A percentile compares a stretch with the other conserved stretches of the same genome.
These are phyloP conservation scores for Dactylorhiza incarnata DNA, from an alignment of 106 monocot genomes.

Conservation along the genomic window DNA sequence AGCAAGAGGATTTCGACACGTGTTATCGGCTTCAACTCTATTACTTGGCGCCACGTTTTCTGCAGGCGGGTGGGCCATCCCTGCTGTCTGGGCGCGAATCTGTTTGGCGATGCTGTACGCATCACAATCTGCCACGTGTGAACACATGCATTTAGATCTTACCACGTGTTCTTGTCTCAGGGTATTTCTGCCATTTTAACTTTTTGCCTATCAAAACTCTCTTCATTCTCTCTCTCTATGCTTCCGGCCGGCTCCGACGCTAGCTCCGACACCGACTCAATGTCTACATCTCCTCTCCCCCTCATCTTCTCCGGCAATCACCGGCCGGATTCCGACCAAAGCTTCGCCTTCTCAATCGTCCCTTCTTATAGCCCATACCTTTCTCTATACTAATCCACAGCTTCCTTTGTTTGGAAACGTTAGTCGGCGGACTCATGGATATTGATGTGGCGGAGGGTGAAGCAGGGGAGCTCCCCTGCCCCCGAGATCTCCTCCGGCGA, in stretches of 20 bases:
- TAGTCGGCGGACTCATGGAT: background rate
- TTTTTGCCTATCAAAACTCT: background rate
- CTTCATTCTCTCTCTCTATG: background rate
- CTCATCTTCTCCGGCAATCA: slow-evolving; percentile 4
- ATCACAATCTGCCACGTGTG: background rate
- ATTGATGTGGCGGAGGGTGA: slow-evolving; percentile 9
- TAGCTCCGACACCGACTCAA: background rate
- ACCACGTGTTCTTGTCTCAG: background rate
- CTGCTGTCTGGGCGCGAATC: background rate
- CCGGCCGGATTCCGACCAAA: background rate
- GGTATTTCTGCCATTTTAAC: background rate
- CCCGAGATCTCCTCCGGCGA: slow-evolving; percentile 31
- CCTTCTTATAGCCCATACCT: background rate
- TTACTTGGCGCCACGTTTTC: background rate
- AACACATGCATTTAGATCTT: background rate
- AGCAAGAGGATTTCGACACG: background rate
- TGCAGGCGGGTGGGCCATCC: background rate
- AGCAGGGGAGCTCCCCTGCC: slow-evolving; percentile 15
- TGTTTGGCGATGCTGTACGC: background rate
- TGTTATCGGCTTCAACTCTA: background rate
- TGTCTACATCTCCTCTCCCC: background rate
- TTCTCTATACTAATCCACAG: background rate
- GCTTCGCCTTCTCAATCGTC: background rate
- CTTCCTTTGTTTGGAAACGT: background rate
- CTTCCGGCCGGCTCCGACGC: background rate